Evolutionary conservation across 1,284 basidiomycete genomes (phyloP).

Genomic region (Tremellales sp.): DNA sequence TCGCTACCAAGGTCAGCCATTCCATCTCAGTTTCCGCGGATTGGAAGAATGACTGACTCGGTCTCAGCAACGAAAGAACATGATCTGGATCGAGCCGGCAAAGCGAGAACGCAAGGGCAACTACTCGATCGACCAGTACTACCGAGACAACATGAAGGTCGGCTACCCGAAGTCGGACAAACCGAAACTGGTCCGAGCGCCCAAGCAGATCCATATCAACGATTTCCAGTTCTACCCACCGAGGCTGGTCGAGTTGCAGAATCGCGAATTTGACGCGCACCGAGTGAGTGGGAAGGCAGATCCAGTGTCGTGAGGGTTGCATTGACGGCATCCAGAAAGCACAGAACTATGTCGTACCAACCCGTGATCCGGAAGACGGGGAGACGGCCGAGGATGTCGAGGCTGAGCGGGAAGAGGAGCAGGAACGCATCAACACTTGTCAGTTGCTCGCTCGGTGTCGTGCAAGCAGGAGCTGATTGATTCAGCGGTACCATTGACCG

Average conservation of each 20-base stretch:
- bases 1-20: constrained; percentile 65
- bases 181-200: constrained; percentile 78
- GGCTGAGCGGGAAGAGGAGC: constrained; percentile 71
- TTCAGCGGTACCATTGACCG: constrained; percentile 76
- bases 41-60: not conserved
- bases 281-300: constrained; percentile 53
- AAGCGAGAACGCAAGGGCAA: constrained; percentile 96
- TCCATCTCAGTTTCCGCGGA: constrained; percentile 6
- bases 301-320: not conserved
- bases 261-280: constrained; percentile 77
- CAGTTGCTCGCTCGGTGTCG: constrained; percentile 7
- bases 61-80: constrained; percentile 60
- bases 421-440: constrained; percentile 83
- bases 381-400: constrained; percentile 83
- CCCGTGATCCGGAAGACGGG: constrained; percentile 62
- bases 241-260: constrained; percentile 75
- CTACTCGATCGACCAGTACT: constrained; percentile 91
- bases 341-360: constrained; percentile 66
- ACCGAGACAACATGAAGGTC: constrained; percentile 83
- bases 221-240: constrained; percentile 98
- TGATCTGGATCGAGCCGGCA: constrained; percentile 77
- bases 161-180: constrained; percentile 66
- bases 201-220: constrained; percentile 82
- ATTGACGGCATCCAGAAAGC: constrained; percentile 45
- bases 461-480: constrained; percentile 4